Conservation (phyloP, 352 stramenopile genomes). For the Phytophthora boehmeriae region DNA sequence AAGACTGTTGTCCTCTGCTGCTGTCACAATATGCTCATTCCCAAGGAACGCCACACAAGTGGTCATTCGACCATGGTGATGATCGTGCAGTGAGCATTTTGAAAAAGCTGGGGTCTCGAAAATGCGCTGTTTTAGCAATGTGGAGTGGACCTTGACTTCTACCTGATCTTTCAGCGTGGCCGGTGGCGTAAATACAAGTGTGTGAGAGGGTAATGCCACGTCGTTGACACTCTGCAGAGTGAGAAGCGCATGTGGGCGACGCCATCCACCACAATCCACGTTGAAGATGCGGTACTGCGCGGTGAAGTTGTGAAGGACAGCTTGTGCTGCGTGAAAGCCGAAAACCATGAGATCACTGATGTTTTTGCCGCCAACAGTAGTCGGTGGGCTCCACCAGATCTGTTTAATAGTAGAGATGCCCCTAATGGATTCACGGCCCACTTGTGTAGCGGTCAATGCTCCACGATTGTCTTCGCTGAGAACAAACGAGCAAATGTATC, state of each 20-base stretch:
- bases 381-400: constrained; percentile 43
- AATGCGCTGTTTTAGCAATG: constrained; percentile 21
- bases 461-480: constrained; percentile 37
- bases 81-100: constrained; percentile 61
- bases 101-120: constrained; percentile 18
- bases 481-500: constrained; percentile 74
- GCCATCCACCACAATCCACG: constrained; percentile 84
- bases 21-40: constrained; percentile 57
- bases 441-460: constrained; percentile 33
- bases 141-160: constrained; percentile 75
- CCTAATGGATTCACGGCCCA: constrained; percentile 76
- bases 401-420: constrained; percentile 80
- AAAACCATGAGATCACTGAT: constrained; percentile 73
- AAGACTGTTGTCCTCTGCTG: constrained; percentile 83
- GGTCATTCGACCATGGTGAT: constrained; percentile 79
- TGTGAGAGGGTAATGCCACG: constrained; percentile 50
- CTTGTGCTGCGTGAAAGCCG: constrained; percentile 78
- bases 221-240: constrained; percentile 7
- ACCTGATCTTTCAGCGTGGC: constrained; percentile 54
- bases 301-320: constrained; percentile 77
- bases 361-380: constrained; percentile 4
- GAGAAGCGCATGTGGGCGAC: constrained; percentile 71
- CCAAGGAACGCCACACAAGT: constrained; percentile 62
- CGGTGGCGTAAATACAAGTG: constrained; percentile 73
- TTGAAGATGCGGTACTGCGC: constrained; percentile 78